phyloP scores from a whole-genome alignment of 2,329 filamentous ascomycete genomes.

The Cercospora sp. region DNA sequence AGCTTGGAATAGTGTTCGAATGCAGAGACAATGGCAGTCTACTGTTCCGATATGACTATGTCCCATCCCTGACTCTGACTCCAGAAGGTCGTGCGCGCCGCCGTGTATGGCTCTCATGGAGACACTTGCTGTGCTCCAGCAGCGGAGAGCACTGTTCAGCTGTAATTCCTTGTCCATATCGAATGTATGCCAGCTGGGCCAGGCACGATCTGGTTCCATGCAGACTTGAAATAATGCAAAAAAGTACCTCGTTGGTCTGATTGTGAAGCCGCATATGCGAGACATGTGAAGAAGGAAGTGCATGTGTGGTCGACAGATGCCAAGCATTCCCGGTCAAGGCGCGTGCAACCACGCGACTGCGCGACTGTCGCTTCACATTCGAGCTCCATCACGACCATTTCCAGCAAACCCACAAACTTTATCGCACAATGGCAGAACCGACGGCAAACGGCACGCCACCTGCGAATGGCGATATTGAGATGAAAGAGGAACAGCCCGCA shows the following conservation, averaged over 20 bases:
- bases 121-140: not conserved
- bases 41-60: not conserved
- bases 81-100: not conserved
- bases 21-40: not conserved
- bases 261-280: not conserved
- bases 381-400: not conserved
- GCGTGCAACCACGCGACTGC: not conserved
- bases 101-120: not conserved
- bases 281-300: not conserved
- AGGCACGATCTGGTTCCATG: not conserved
- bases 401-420: not conserved
- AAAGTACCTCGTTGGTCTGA: not conserved
- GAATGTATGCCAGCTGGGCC: not conserved
- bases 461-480: constrained; percentile 35
- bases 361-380: not conserved
- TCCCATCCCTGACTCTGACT: not conserved
- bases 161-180: not conserved
- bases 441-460: constrained; percentile 31
- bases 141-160: not conserved
- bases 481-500: constrained; percentile 39
- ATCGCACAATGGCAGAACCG: constrained; percentile 34
- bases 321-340: constrained; percentile 3
- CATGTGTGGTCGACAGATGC: not conserved
- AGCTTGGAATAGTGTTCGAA: not conserved
- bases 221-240: not conserved